Evolutionary conservation across 2,329 filamentous ascomycete genomes (phyloP).

Genomic region (Scolecobasidium constrictum): DNA sequence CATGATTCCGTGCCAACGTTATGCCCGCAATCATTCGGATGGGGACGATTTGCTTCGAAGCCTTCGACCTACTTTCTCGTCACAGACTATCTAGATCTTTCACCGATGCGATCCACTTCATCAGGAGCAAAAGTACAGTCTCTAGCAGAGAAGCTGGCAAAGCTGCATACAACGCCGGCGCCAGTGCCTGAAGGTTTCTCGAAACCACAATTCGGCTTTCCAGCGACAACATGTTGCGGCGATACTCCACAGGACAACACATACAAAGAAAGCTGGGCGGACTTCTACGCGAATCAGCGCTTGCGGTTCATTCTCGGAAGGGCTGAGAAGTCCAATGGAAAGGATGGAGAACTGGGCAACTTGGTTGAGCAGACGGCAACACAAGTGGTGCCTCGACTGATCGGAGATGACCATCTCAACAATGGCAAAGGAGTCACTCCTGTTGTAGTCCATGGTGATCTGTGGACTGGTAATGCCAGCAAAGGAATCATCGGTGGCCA

Average conservation of each 20-base stretch:
- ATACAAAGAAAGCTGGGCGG: constrained; percentile 64
- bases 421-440: constrained; percentile 53
- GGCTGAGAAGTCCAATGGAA: constrained; percentile 50
- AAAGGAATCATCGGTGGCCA: constrained; percentile 50
- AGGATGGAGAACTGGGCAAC: constrained; percentile 48
- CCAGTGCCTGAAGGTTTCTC: constrained; percentile 50
- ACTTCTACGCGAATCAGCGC: constrained; percentile 73
- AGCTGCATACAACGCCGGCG: constrained; percentile 65
- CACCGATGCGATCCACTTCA: constrained; percentile 19
- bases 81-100: constrained; percentile 71
- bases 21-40: constrained; percentile 64
- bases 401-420: constrained; percentile 57
- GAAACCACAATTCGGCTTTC: constrained; percentile 68
- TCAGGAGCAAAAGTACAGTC: constrained; percentile 31
- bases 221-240: constrained; percentile 76
- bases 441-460: constrained; percentile 77
- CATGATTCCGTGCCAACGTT: constrained; percentile 59
- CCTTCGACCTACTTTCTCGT: constrained; percentile 45
- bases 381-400: constrained; percentile 62
- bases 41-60: constrained; percentile 45
- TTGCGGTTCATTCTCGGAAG: constrained; percentile 53
- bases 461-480: constrained; percentile 85
- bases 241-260: constrained; percentile 72
- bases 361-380: constrained; percentile 55
- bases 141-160: constrained; percentile 66